Base-by-base conservation (phyloP, 2,329 filamentous ascomycete genomes). In the Talaromyces sp. region DNA sequence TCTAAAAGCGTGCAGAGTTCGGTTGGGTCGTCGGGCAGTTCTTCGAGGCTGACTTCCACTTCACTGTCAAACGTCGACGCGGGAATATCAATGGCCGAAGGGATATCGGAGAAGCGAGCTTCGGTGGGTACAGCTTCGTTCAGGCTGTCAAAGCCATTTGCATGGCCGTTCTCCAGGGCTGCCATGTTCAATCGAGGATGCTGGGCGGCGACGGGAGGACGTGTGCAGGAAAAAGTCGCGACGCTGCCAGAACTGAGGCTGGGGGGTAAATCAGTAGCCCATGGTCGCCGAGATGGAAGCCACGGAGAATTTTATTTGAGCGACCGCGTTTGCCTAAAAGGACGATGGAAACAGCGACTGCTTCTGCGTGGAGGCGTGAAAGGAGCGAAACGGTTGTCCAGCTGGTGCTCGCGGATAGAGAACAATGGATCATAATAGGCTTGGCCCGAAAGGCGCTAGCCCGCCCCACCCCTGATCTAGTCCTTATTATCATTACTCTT, bases 1-100 rank as follows among this genome's bases (percentile, higher is more conserved):
- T 99, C 93, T 65, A 99, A 87, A 57, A 99, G 84, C 32, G 91
- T 95, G 75, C 95, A 99, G 5, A 99, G 84, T 79, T 99, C 95
- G 54, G 91, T 96, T 22, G 92, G 91, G 72, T 98, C 95, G 74
- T 98, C 95, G 63, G 93, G 86, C 44, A 97, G 87, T 66, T 93
- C 91, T 72, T 93, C 89, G 59, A 98, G 86, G 72, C 96, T 91
- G 70, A 99, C 91, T 79, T 98, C 95, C 75, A 99, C 95, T 68
- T 87, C 84, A 64, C 82, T 85, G 68, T 87, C 85, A 59, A 80
- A 78, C 62, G 81, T 85, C 59, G 81, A 82, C 61, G 88, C 84
- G 60, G 85, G 85, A 69, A 88, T 87, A 70, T 87, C 85, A 70
- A 88, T 85, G 61, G 83, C 81, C 57, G 81, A 80, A 44, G 85